Evolutionary conservation across 768 basidiomycete genomes (phyloP).

Genomic region (Xerocomellus amylosporus): DNA sequence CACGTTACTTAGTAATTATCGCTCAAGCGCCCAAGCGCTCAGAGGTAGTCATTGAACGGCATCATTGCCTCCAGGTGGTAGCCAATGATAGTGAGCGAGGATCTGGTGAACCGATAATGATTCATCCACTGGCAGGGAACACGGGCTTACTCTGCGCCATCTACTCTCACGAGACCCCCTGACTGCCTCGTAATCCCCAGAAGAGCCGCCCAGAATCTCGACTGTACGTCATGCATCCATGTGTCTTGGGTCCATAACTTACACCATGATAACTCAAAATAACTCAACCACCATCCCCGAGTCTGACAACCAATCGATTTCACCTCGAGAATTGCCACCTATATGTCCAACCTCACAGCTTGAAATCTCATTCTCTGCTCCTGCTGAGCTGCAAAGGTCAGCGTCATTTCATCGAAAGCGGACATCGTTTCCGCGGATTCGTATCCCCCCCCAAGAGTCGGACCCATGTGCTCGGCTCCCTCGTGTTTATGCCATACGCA

Average conservation of each 20-base stretch:
- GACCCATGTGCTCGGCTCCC: constrained; percentile 2
- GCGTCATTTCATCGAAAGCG: background rate
- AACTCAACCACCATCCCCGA: background rate
- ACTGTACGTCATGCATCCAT: constrained; percentile 17
- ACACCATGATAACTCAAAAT: background rate
- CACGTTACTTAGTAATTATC: background rate
- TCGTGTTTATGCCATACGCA: constrained; percentile 1
- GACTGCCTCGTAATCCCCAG: background rate
- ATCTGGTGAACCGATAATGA: background rate
- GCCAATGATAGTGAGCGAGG: constrained; percentile 3
- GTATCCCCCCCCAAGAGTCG: constrained; percentile 3
- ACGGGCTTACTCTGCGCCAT: background rate
- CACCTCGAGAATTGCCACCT: background rate
- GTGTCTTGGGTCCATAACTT: background rate
- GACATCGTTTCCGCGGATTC: constrained; percentile 9
- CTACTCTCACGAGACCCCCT: constrained; percentile 10
- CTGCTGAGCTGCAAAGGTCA: background rate
- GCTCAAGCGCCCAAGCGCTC: background rate
- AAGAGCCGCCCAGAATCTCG: constrained; percentile 1
- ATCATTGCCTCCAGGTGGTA: background rate
- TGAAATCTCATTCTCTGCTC: background rate
- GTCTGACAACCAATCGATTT: background rate
- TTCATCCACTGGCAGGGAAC: background rate
- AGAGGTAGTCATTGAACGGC: background rate
- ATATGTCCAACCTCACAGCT: background rate